These are phyloP conservation scores for Amphirosellinia nigrospora DNA, from an alignment of 495 filamentous ascomycete species.

Conservation along the genomic window DNA sequence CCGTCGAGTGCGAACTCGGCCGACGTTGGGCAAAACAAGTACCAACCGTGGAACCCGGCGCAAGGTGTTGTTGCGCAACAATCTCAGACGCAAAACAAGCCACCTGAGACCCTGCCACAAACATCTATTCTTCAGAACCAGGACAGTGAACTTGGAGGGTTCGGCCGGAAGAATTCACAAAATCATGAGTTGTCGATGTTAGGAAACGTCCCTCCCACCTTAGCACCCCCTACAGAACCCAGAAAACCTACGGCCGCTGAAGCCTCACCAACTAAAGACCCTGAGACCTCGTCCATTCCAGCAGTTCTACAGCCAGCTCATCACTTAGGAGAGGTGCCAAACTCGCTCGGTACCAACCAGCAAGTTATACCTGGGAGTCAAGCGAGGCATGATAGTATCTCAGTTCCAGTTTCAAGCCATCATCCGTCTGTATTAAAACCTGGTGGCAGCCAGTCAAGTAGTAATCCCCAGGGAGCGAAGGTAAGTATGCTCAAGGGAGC, in stretches of 20 bases:
- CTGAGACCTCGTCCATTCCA: conserved; percentile 22
- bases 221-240: conserved; percentile 29
- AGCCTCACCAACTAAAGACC: conserved; percentile 3
- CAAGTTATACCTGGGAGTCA: conserved; percentile 28
- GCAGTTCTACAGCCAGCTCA: conserved; percentile 29
- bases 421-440: conserved; percentile 45
- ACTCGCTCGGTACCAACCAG: conserved; percentile 8
- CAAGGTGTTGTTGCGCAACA: conserved; percentile 23
- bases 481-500: background rate
- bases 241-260: conserved; percentile 9
- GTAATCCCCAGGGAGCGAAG: conserved; percentile 4
- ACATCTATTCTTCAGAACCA: conserved; percentile 36
- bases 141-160: conserved; percentile 31
- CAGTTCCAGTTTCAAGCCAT: background rate
- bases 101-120: conserved; percentile 27
- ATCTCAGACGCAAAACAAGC: conserved; percentile 21
- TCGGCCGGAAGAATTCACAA: conserved; percentile 24
- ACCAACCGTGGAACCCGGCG: conserved; percentile 44
- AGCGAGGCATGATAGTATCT: conserved; percentile 35
- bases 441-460: conserved; percentile 33
- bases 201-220: conserved; percentile 18
- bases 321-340: conserved; percentile 5
- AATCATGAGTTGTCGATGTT: background rate
- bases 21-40: conserved; percentile 28
- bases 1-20: background rate